A percentile compares a stretch with the other conserved stretches of the same genome.
phyloP scores from a whole-genome alignment of 2,329 filamentous ascomycete genomes.

The Metarhizium sp. region DNA sequence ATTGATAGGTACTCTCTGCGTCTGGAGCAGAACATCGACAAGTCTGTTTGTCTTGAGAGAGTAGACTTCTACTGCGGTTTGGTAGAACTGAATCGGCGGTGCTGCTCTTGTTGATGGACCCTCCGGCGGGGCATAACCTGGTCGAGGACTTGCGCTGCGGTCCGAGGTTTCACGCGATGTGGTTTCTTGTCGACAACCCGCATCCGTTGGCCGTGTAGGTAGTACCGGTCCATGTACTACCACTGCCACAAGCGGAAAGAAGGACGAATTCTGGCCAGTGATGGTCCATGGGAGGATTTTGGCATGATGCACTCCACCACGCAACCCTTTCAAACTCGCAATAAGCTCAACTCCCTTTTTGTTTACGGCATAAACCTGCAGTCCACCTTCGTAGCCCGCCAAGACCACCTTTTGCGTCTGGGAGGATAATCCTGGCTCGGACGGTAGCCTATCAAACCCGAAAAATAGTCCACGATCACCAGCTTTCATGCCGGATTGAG shows the following conservation, averaged over 20 bases:
- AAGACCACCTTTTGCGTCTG: constrained; percentile 58
- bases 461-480: constrained; percentile 69
- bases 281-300: constrained; percentile 69
- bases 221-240: constrained; percentile 69
- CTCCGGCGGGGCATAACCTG: constrained; percentile 28
- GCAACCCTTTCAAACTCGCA: constrained; percentile 64
- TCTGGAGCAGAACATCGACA: constrained; percentile 64
- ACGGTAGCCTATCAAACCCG: constrained; percentile 66
- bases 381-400: constrained; percentile 68
- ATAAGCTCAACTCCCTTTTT: constrained; percentile 63
- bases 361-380: constrained; percentile 67
- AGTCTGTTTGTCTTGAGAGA: constrained; percentile 68
- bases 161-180: constrained; percentile 29
- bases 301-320: constrained; percentile 70
- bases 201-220: constrained; percentile 28
- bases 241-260: constrained; percentile 68
- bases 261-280: constrained; percentile 39
- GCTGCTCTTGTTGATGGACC: constrained; percentile 23
- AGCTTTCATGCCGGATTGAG: constrained; percentile 46
- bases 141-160: constrained; percentile 31
- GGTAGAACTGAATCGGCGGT: constrained; percentile 52
- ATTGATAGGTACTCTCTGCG: constrained; percentile 51
- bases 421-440: constrained; percentile 21
- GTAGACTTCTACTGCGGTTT: constrained; percentile 83
- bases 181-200: constrained; percentile 25